Evolutionary conservation across 352 stramenopile genomes (phyloP), one percentile per base, ranked within the genome.

Genomic region (Phytophthora lateralis): DNA sequence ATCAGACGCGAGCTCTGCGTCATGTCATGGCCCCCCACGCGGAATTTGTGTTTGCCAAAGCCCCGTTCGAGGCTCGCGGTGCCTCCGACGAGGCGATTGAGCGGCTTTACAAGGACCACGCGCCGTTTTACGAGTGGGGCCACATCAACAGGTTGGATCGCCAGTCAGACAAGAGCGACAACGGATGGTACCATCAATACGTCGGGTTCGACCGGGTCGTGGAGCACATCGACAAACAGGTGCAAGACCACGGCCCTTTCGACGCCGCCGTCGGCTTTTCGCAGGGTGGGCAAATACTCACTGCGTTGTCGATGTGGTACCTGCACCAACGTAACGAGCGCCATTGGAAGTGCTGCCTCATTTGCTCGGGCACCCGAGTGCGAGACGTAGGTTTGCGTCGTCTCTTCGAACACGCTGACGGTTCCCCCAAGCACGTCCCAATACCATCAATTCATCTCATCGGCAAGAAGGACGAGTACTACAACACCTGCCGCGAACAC

Each of bases 231-330:
- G 67, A 88, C 39, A 58, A 69, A 2, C 63, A 80, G 35, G 30
- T 91, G 4, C 55, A 52, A 20, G 15, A 74, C 12, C 55, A 79
- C 34, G 79, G 78, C 0, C 77, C 78, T 0, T 83, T 87, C 43
- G 80, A 91, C 42, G 71, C 78, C 9, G 71, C 73, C 37, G 8
- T 89, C 18, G 77, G 76, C 5, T 92, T 92, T 47, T 92, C 78
- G 11, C 82, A 92, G 32, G 80, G 82, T 34, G 73, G 56, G 1
- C 69, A 82, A 34, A 57, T 89, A 42, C 52, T 80, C 49, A 82
- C 73, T 7, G 58, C 69, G 8, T 56, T 83, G 39, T 68, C 73
- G 14, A 78, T 80, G 70, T 71, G 66, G 43, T 80, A 69, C 24
- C 55, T 75, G 42, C 49, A 75, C 12, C 42, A 76, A 27, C 55